Evolutionary conservation across 805 yeast genomes (phyloP).

Genomic region (Vanderwaltozyma tropicalis): DNA sequence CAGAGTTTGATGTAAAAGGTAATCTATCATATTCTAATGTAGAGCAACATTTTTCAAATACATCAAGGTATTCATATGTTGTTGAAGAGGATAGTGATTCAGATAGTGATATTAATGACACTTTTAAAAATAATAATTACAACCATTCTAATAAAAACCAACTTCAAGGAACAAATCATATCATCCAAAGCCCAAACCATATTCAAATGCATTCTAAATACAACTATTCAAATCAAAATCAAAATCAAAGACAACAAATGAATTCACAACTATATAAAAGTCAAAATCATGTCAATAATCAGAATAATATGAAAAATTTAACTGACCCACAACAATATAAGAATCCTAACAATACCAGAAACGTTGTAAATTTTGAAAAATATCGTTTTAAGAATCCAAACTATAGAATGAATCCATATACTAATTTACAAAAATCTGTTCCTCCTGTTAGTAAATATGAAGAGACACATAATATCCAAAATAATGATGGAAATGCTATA

Average conservation of each 20-base stretch:
- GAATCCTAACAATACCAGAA: background rate
- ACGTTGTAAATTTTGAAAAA: conserved; percentile 11
- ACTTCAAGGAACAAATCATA: background rate
- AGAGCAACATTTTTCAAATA: conserved; percentile 21
- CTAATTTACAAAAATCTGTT: background rate
- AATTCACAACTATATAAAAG: no score
- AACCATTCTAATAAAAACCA: background rate
- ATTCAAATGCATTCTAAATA: background rate
- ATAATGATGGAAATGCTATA: background rate
- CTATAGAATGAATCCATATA: background rate
- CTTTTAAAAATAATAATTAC: background rate
- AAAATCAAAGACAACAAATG: no score
- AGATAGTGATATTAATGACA: background rate
- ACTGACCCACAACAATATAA: background rate
- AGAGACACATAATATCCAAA: background rate
- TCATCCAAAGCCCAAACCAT: background rate
- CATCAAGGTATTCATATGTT: conserved; percentile 25
- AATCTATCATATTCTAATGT: conserved; percentile 14
- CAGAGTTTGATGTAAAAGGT: conserved; percentile 6
- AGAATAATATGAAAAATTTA: background rate
- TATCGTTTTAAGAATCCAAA: conserved; percentile 9
- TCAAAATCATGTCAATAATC: background rate
- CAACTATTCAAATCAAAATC: no score
- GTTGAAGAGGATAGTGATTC: conserved; percentile 23
- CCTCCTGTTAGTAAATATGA: background rate